phyloP scores from a whole-genome alignment of 176 grass and related monocot species.

The Paspalum notatum region DNA sequence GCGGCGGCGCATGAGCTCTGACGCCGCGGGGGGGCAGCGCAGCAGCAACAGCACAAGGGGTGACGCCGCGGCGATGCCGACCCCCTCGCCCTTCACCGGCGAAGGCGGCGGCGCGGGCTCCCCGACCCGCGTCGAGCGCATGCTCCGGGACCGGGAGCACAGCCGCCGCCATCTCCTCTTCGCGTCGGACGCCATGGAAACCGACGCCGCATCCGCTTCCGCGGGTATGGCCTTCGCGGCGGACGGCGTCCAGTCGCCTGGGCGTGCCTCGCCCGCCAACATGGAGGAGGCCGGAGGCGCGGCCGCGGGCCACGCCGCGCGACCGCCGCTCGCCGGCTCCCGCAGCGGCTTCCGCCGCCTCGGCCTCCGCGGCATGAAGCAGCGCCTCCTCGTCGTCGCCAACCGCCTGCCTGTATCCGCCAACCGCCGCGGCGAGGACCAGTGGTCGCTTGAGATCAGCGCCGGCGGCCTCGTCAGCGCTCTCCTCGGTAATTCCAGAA shows the following conservation, averaged over 20 bases:
- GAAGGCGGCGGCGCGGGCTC: conserved; percentile 34
- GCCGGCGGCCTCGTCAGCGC: conserved; percentile 94
- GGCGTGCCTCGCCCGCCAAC: background rate
- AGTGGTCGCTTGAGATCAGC: conserved; percentile 96
- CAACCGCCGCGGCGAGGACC: conserved; percentile 82
- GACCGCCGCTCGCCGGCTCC: conserved; percentile 42
- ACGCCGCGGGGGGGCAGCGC: conserved; percentile 12
- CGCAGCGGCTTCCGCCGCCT: conserved; percentile 52
- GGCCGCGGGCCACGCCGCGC: conserved; percentile 27
- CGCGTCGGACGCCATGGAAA: conserved; percentile 54
- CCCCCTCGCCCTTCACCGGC: conserved; percentile 41
- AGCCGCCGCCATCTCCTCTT: conserved; percentile 25
- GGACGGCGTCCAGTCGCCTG: conserved; percentile 22
- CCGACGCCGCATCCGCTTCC: conserved; percentile 2
- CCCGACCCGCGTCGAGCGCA: conserved; percentile 35
- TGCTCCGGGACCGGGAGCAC: conserved; percentile 44
- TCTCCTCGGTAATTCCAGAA: conserved; percentile 69
- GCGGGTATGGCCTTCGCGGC: conserved; percentile 16
- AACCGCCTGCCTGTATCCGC: conserved; percentile 95
- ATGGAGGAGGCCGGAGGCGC: conserved; percentile 42
- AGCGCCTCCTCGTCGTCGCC: conserved; percentile 92
- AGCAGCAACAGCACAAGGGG: conserved; percentile 6
- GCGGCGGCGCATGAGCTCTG: conserved; percentile 41
- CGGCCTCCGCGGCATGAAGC: conserved; percentile 83
- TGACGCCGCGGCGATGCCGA: conserved; percentile 41